Base-by-base conservation (phyloP, 2,329 filamentous ascomycete genomes). In the Neophaeococcomyces aloes region DNA sequence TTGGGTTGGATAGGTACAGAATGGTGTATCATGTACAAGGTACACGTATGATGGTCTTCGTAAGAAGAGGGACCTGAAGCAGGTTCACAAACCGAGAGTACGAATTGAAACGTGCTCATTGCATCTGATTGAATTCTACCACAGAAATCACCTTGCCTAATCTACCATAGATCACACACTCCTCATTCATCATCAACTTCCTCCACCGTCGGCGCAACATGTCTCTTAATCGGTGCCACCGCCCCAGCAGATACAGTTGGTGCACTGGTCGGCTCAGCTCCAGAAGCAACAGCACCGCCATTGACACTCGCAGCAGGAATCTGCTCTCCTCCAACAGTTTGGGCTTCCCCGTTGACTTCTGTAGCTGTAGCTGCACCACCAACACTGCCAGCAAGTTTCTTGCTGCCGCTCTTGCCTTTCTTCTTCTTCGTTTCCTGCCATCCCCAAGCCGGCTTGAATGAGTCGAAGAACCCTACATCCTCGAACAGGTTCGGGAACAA, bases 401-500 rank as follows among this genome's bases (percentile, higher is more conserved):
- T 74, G 63, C 75, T n/a, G n/a, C n/a, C n/a, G n/a, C n/a, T n/a
- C n/a, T n/a, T 77, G 63, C 71, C 71, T 68, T 79, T 78, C 61
- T 77, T 78, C 47, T 68, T 53, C 46, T 58, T 57, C 30, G 47
- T 55, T 45, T 94, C 88, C 64, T 98, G 91, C 91, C 91, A 98
- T 48, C 86, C 91, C 89, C 91, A 98, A 4, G 94, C 67, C 15
- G 91, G 91, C 59, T 82, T 82, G 75, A 98, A 98, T 58, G 85
- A 93, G 62, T 98, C 91, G 65, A 98, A 83, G 68, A 98, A 96
- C 6, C 89, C 94, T 21, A 98, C 91, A 61, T 98, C 91, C 63
- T 98, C 91, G 70, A 95, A 98, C 15, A 98, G 69, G 61, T 98
- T 98, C 38, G 91, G 91, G 67, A 89, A 98, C 34, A 98, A 74